Evolutionary conservation across 2,329 filamentous ascomycete genomes (phyloP).

Genomic region (Penicillium sp.): DNA sequence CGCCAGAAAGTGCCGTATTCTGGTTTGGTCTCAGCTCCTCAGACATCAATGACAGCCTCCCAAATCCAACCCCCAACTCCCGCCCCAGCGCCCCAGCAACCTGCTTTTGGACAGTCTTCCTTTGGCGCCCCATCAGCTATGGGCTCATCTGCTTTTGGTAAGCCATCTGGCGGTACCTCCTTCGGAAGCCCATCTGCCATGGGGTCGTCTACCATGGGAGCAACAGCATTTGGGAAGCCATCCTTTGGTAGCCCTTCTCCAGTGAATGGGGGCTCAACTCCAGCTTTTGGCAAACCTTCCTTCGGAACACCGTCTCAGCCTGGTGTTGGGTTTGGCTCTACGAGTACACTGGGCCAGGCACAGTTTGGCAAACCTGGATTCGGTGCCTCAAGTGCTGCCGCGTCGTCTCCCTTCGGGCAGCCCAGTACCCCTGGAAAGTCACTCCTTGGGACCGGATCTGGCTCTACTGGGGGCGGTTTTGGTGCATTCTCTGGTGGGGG

Average conservation of each 20-base stretch:
- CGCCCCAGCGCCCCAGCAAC: conserved; percentile 17
- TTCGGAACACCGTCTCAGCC: conserved; percentile 36
- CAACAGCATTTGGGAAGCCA: conserved; percentile 31
- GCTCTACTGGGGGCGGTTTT: conserved; percentile 33
- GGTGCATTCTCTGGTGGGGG: conserved; percentile 26
- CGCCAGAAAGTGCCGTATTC: conserved; percentile 71
- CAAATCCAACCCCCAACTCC: conserved; percentile 13
- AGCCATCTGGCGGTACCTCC: conserved; percentile 23
- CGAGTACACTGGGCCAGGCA: conserved; percentile 32
- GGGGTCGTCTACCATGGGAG: conserved; percentile 23
- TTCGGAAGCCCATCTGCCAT: conserved; percentile 29
- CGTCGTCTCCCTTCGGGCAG: conserved; percentile 33
- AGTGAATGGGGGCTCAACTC: conserved; percentile 24
- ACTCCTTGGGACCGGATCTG: conserved; percentile 22
- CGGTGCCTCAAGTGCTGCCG: conserved; percentile 12
- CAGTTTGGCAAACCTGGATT: conserved; percentile 38
- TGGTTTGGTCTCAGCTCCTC: conserved; percentile 55
- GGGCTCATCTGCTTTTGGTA: conserved; percentile 37
- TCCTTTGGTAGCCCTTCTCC: conserved; percentile 32
- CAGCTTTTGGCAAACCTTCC: conserved; percentile 32
- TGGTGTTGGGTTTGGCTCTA: conserved; percentile 4
- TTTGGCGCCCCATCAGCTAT: conserved; percentile 30
- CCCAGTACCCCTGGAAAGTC: conserved; percentile 28
- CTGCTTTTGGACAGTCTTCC: conserved; percentile 28
- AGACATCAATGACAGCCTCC: conserved; percentile 15